Base-by-base conservation (phyloP, 2,329 filamentous ascomycete species). In the Colletotrichum chlorophyti region DNA sequence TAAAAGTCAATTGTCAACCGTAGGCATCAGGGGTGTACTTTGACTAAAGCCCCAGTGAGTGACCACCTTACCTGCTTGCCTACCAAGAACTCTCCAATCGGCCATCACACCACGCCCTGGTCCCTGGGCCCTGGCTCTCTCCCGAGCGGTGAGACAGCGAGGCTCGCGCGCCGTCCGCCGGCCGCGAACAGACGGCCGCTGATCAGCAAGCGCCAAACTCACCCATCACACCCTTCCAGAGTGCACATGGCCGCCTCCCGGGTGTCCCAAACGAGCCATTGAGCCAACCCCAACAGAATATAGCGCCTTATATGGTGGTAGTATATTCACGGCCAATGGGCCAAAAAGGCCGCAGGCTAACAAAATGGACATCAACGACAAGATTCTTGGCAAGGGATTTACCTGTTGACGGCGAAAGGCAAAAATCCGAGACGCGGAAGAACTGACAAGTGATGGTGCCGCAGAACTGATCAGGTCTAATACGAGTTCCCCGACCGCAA, bases 401-500 rank as follows among this genome's bases (percentile, higher is more conserved):
- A 12, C 11, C 17, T 7, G n/a, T n/a, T n/a, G 14, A 31, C 34
- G 38, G 32, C 24, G 32, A 40, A 45, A 24, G 38, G 6, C 41
- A 38, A 19, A 11, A 53, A 37, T 52, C 54, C 42, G 50, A 54
- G 31, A 17, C 42, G 41, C 54, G 35, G 26, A 8, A 54, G 31
- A 49, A 52, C 24, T n/a, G n/a, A n/a, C n/a, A n/a, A n/a, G n/a
- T n/a, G n/a, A n/a, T n/a, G n/a, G n/a, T n/a, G n/a, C n/a, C n/a
- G n/a, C n/a, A n/a, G n/a, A 40, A 15, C 17, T 23, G 37, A 26
- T 12, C 26, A n/a, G n/a, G n/a, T n/a, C 38, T 17, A 29, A 57
- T 50, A 60, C 57, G 57, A 60, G 57, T 15, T 47, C 32, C 26
- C n/a, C n/a, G n/a, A n/a, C 51, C 38, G 51, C 38, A 34, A 57